phyloP scores from a whole-genome alignment of 257 asterid genomes.

The Plantago ovata region DNA sequence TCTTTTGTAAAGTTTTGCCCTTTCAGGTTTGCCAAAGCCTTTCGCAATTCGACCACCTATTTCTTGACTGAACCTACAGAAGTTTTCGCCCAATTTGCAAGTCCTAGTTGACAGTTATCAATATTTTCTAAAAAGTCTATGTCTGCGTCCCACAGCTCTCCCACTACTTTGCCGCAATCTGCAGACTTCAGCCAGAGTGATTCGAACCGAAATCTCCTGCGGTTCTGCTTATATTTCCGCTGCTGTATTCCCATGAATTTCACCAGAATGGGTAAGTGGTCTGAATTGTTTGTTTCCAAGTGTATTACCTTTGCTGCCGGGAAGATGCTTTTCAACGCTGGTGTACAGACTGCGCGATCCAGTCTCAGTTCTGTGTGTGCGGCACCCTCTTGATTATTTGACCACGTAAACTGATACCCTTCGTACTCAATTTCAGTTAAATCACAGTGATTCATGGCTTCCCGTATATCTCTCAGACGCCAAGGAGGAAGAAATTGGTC shows the following conservation, averaged over 20 bases:
- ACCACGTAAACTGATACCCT: too few relatives aligned
- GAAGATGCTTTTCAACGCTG: not conserved
- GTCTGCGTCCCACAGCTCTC: too few relatives aligned
- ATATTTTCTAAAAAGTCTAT: too few relatives aligned
- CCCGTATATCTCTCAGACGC: not conserved
- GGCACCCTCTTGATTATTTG: not conserved
- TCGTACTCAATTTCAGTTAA: not conserved
- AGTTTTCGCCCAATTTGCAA: not conserved
- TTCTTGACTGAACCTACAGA: not conserved
- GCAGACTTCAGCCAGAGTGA: not conserved
- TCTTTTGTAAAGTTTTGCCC: too few relatives aligned
- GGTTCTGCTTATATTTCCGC: not conserved
- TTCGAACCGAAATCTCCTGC: not conserved
- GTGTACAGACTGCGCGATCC: not conserved
- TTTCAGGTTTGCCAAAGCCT: not conserved
- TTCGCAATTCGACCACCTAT: not conserved
- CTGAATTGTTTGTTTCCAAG: not conserved
- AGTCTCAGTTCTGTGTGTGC: not conserved
- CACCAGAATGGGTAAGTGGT: not conserved
- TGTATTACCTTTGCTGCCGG: not conserved
- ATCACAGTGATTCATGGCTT: not conserved
- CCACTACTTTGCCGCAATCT: not conserved
- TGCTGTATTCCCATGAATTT: not conserved
- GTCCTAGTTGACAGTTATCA: not conserved
- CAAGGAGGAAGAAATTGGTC: not conserved